Percentiles rank a stretch among this genome's conserved stretches.
Evolutionary conservation across 2,329 filamentous ascomycete genomes (phyloP).

Genomic region (Periconia sp.): DNA sequence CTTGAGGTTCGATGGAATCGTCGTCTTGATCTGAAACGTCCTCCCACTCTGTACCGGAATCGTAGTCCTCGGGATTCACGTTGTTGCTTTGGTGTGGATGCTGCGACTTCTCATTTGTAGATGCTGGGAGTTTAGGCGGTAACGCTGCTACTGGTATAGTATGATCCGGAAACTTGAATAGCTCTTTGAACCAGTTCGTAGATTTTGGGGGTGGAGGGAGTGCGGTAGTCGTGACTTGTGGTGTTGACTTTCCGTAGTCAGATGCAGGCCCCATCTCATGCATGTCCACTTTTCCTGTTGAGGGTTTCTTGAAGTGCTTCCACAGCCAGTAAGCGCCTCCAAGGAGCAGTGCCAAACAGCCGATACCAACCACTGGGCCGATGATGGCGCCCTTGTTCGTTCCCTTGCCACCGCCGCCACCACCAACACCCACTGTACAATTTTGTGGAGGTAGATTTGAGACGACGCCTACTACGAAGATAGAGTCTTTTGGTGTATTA

Average conservation of each 20-base stretch:
- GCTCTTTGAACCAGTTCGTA: slow-evolving; percentile 1
- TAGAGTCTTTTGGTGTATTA: too few relatives aligned
- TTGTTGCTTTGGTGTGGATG: not conserved
- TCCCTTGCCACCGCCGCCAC: too few relatives aligned
- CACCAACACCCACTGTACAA: too few relatives aligned
- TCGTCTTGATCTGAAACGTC: not conserved
- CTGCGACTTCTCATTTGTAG: not conserved
- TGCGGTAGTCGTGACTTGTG: not conserved
- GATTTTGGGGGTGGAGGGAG: not conserved
- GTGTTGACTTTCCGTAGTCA: not conserved
- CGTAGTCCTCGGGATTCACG: not conserved
- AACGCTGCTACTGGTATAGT: not conserved
- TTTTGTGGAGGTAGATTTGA: too few relatives aligned
- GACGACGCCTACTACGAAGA: too few relatives aligned
- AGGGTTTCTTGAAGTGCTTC: too few relatives aligned
- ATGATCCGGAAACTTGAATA: slow-evolving; percentile 1
- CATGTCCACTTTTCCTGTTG: too few relatives aligned
- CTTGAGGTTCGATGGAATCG: not conserved
- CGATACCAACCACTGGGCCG: too few relatives aligned
- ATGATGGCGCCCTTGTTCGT: too few relatives aligned
- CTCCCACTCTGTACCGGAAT: slow-evolving; percentile 1
- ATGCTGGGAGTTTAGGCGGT: not conserved
- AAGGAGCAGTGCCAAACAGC: too few relatives aligned
- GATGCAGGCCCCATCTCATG: too few relatives aligned
- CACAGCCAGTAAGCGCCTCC: too few relatives aligned